Evolutionary conservation across 148 eudicot genomes (phyloP).

Genomic region (Cornus suecica): DNA sequence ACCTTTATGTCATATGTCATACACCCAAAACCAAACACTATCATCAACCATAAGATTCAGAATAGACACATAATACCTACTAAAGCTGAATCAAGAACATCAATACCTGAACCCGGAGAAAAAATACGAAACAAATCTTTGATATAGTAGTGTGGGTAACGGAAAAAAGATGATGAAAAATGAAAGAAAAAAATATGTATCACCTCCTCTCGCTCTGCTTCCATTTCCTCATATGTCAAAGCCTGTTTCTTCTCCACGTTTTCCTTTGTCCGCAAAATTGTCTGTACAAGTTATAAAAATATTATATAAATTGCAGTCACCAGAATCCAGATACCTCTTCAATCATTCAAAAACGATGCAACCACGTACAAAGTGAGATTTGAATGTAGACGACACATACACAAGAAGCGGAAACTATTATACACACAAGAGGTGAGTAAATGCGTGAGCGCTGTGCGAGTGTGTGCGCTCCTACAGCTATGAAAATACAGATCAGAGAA

Average conservation of each 20-base stretch:
- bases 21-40: not conserved
- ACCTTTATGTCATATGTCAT: not conserved
- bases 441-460: not conserved
- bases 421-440: not conserved
- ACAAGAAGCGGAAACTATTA: not conserved
- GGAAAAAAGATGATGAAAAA: not conserved
- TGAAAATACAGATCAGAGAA: not conserved
- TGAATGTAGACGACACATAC: not conserved
- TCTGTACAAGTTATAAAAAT: slow-evolving; percentile 45
- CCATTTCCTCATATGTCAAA: slow-evolving; percentile 71
- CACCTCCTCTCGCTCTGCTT: slow-evolving; percentile 78
- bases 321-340: not conserved
- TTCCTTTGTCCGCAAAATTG: slow-evolving; percentile 76
- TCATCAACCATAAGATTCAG: not conserved
- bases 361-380: not conserved
- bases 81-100: not conserved
- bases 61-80: not conserved
- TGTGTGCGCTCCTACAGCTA: too few relatives aligned
- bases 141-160: not conserved
- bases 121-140: not conserved
- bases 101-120: not conserved
- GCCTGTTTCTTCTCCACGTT: slow-evolving; percentile 94
- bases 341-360: slow-evolving; percentile 1
- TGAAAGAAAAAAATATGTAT: slow-evolving; percentile 1
- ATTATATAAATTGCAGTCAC: slow-evolving; percentile 2